These are phyloP conservation scores for Podosphaera leucotricha DNA, from an alignment of 2,329 filamentous ascomycete species.

Conservation along the genomic window DNA sequence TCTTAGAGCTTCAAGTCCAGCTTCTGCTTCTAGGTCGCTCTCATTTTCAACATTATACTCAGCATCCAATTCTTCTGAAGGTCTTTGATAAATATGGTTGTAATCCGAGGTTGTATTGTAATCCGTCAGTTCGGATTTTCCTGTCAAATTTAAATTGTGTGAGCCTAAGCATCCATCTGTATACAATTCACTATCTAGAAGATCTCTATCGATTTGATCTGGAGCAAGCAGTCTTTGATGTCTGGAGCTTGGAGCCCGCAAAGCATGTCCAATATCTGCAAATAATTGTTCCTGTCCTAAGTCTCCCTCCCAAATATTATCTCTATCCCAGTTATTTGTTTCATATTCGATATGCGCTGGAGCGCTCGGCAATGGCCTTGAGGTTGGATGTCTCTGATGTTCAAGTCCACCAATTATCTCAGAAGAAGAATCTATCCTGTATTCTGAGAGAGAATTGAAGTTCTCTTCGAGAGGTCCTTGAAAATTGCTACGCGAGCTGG, in stretches of 20 bases:
- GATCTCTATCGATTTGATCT: conserved; percentile 20
- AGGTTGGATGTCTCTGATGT: conserved; percentile 16
- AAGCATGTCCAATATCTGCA: conserved; percentile 16
- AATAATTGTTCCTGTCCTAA: conserved; percentile 16
- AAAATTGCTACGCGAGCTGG: not conserved
- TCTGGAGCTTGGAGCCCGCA: conserved; percentile 7
- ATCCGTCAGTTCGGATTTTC: conserved; percentile 16
- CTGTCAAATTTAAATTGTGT: conserved; percentile 23
- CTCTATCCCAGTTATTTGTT: conserved; percentile 4
- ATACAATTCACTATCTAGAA: conserved; percentile 24
- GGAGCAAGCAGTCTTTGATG: conserved; percentile 3
- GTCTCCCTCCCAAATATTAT: conserved; percentile 13
- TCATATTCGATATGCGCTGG: conserved; percentile 9
- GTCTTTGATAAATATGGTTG: conserved; percentile 14
- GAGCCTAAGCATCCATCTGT: conserved; percentile 28
- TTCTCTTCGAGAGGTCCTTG: not conserved
- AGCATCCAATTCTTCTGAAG: conserved; percentile 6
- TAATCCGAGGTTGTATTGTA: conserved; percentile 20
- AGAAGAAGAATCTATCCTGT: conserved; percentile 6
- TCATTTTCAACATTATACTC: conserved; percentile 41
- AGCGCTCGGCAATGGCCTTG: conserved; percentile 14
- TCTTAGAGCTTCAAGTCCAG: conserved; percentile 61
- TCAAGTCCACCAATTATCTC: conserved; percentile 1
- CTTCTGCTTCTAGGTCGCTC: conserved; percentile 69
- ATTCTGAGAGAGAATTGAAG: not conserved